A percentile compares a stretch with the other conserved stretches of the same genome.
phyloP scores from a whole-genome alignment of 352 stramenopile species.

The Phytophthora meadii region DNA sequence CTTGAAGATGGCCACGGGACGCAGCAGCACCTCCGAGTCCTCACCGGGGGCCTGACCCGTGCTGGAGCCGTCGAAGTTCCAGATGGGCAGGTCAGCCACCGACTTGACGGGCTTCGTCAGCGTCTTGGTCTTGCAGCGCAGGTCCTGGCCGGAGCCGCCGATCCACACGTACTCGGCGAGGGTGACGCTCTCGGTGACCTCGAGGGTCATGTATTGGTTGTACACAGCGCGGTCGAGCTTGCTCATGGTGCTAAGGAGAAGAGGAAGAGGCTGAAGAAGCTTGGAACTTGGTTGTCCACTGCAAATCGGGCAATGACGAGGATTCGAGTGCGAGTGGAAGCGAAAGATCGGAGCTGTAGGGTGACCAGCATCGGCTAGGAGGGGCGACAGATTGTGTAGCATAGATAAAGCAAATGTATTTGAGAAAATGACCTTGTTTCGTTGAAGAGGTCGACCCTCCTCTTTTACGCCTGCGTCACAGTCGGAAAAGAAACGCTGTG shows the following conservation, averaged over 20 bases:
- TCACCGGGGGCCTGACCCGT: conserved; percentile 97
- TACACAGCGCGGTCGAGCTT: conserved; percentile 84
- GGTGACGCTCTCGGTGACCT: conserved; percentile 49
- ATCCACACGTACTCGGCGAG: conserved; percentile 97
- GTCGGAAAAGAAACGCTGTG: conserved; percentile 9
- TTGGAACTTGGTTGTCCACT: conserved; percentile 12
- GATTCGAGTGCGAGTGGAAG: background rate
- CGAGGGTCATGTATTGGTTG: conserved; percentile 80
- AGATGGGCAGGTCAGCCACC: conserved; percentile 91
- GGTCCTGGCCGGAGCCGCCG: conserved; percentile 91
- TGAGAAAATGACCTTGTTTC: background rate
- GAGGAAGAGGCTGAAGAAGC: background rate
- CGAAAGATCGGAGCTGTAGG: conserved; percentile 12
- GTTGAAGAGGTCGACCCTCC: conserved; percentile 3
- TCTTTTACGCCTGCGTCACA: conserved; percentile 8
- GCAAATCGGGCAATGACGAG: conserved; percentile 18
- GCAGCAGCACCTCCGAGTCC: conserved; percentile 96
- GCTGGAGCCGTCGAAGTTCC: conserved; percentile 98
- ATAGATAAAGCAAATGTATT: conserved; percentile 6
- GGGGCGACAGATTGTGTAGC: background rate
- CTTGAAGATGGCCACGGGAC: conserved; percentile 93
- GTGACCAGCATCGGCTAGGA: background rate
- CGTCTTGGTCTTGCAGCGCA: conserved; percentile 95
- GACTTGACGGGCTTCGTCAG: conserved; percentile 73
- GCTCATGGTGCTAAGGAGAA: conserved; percentile 55